Base-by-base conservation (phyloP, 2,329 filamentous ascomycete genomes). In the Penicillium frequentans region DNA sequence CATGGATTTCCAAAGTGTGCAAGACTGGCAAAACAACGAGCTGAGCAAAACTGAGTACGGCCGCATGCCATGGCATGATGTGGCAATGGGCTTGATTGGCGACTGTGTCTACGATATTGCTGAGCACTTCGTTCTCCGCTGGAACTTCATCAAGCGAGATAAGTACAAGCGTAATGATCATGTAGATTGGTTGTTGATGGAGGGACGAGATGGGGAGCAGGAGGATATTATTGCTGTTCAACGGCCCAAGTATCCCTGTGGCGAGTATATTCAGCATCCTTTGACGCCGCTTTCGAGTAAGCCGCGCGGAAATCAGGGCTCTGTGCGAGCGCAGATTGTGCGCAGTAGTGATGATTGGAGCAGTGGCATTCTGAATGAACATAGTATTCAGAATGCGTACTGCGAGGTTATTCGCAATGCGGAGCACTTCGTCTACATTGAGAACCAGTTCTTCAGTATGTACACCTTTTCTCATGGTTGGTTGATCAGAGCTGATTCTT, bases 21-120 rank as follows among this genome's bases (percentile, higher is more conserved):
- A 90, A 29, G 89, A 97, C 70, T 98, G 93, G 93, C 91, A 95
- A 74, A 85, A 89, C 49, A 98, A 99, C 64, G 91, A 96, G 72
- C 80, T 98, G 16, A 91, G 87, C 73, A 98, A 98, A 76, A 87
- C 89, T 3, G 91, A 96, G 49, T 96, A 88, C 67, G 93, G 93
- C 8, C 88, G 95, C 29, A 98, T 99, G 95, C 93, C 93, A 0
- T 99, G 95, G 95, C 93, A 98, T 70, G 95, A 99, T 72, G 92
- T 97, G 3, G 84, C 90, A 10, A 96, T 98, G 90, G 92, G 89
- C 13, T 66, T 97, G n/a, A 84, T 95, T 56, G 93, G 95, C 0
- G 91, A 93, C 19, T 90, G 88, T 63, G 90, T 96, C 11, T 92
- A 93, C 70, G 93, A 98, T 69, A 95, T 99, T 65, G 93, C 93